Evolutionary conservation across 768 basidiomycete genomes (phyloP).

Genomic region (Boletus eberwhitei): DNA sequence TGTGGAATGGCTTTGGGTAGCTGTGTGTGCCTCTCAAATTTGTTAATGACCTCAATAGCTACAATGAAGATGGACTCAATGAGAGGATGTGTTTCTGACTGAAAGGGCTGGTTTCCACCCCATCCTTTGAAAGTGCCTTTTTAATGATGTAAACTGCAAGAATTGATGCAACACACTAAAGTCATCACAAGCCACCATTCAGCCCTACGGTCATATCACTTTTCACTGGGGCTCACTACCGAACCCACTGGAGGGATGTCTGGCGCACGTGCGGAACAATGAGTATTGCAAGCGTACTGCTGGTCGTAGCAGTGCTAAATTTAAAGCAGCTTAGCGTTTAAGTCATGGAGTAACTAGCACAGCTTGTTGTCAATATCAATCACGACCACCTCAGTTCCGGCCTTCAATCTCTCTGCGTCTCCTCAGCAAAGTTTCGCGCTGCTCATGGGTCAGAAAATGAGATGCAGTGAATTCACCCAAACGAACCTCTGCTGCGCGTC

Average conservation of each 20-base stretch:
- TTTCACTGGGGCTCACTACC: no score
- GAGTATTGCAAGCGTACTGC: not conserved
- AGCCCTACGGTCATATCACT: no score
- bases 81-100: conserved; percentile 32
- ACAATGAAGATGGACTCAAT: conserved; percentile 31
- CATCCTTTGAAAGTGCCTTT: conserved; percentile 31
- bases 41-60: not conserved
- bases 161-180: conserved; percentile 36
- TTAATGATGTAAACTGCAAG: conserved; percentile 39
- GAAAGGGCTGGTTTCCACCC: conserved; percentile 29
- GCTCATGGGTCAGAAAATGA: conserved; percentile 11
- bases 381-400: conserved; percentile 18
- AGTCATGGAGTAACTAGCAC: not conserved
- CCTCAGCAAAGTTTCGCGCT: conserved; percentile 62
- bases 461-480: not conserved
- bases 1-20: conserved; percentile 40
- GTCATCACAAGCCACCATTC: conserved; percentile 43
- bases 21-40: conserved; percentile 19
- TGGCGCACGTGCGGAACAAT: not conserved
- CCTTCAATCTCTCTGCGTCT: conserved; percentile 55
- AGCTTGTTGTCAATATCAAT: not conserved
- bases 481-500: conserved; percentile 75
- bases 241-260: no score
- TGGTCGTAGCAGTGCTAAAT: not conserved
- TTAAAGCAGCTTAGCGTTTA: conserved; percentile 10